phyloP scores from a whole-genome alignment of 441 rosid species.

The Theobroma grandiflorum region DNA sequence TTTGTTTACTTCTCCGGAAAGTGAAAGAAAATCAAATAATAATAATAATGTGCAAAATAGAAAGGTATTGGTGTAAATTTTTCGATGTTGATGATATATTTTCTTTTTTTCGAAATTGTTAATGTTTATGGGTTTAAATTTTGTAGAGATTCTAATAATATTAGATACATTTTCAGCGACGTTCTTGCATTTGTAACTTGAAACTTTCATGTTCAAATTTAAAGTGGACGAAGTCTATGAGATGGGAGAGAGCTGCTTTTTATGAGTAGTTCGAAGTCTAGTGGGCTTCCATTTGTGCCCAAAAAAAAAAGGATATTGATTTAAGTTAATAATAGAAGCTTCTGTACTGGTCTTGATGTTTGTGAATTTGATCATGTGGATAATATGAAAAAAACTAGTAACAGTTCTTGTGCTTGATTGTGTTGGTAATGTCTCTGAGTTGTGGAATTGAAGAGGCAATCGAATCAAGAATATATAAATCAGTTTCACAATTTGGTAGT shows the following conservation, averaged over 20 bases:
- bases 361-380: neutral
- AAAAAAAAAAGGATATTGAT: neutral
- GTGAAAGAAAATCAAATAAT: slow-evolving; percentile 3
- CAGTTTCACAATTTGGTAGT: neutral
- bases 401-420: neutral
- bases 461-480: neutral
- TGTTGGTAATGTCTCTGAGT: neutral
- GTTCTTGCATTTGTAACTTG: no score
- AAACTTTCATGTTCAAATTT: no score
- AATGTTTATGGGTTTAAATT: no score
- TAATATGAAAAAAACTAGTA: no score
- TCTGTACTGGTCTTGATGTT: neutral
- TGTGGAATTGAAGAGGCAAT: neutral
- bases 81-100: no score
- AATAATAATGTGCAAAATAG: neutral
- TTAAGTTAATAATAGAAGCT: neutral
- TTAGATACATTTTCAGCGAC: no score
- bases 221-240: neutral
- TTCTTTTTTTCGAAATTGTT: no score
- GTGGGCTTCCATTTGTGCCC: neutral
- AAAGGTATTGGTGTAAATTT: no score
- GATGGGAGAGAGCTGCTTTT: neutral
- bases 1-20: slow-evolving; percentile 14
- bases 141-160: no score
- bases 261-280: neutral